Conservation (phyloP, 768 basidiomycete species). For the Tremella mesenterica region DNA sequence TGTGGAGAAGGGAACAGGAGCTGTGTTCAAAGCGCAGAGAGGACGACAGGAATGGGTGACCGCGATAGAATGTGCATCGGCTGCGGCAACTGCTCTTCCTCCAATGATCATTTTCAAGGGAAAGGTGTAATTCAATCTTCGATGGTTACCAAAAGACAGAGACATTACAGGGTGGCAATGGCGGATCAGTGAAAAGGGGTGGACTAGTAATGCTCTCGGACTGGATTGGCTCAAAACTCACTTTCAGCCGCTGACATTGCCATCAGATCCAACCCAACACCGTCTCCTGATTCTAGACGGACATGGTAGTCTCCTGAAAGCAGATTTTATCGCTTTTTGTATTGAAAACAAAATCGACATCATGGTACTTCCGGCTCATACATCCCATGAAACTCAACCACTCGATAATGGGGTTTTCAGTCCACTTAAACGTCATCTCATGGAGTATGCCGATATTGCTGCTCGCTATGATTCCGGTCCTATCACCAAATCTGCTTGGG, state of each 20-base stretch:
- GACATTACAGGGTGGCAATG: background rate
- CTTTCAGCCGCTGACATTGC: conserved; percentile 1
- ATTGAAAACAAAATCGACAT: conserved; percentile 3
- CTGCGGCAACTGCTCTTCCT: background rate
- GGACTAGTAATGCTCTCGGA: conserved; percentile 2
- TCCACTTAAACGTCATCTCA: background rate
- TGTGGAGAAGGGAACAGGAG: background rate
- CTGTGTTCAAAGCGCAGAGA: too few species aligned
- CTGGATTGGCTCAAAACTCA: background rate
- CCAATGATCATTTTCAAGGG: conserved; percentile 6
- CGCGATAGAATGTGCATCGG: background rate
- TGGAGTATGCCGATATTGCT: background rate
- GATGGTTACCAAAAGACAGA: background rate
- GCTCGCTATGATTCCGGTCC: background rate
- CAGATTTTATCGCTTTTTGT: conserved; percentile 4
- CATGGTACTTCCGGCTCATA: conserved; percentile 6
- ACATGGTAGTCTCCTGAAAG: conserved; percentile 5
- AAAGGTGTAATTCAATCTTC: background rate
- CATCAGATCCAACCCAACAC: background rate
- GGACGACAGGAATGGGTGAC: conserved; percentile 1
- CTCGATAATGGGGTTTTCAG: conserved; percentile 7
- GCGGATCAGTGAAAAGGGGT: background rate
- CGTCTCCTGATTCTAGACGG: conserved; percentile 8
- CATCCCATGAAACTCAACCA: conserved; percentile 11
- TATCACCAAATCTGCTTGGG: background rate